Conservation (phyloP, 192 early-diverging fungal genomes). For the Coemansia sp. region DNA sequence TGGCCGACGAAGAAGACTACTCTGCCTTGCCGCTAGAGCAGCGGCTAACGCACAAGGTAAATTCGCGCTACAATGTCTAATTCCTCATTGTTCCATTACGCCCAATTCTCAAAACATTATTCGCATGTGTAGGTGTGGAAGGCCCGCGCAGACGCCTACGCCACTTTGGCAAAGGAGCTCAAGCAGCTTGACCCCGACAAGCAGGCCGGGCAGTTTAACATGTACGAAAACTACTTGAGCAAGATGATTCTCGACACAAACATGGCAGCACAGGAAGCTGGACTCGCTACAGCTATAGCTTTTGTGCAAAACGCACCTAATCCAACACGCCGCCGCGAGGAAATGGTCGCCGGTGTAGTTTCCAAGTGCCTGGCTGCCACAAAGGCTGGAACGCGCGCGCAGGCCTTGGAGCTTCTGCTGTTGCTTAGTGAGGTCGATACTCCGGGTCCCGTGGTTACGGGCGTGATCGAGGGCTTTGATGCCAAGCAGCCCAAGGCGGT, state of each 20-base stretch:
- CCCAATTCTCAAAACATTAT: constrained; percentile 6
- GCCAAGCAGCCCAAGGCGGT: constrained; percentile 94
- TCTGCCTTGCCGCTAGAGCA: constrained; percentile 74
- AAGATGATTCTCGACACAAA: constrained; percentile 88
- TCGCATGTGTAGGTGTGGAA: constrained; percentile 84
- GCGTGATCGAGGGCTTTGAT: constrained; percentile 72
- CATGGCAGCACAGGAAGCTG: constrained; percentile 88
- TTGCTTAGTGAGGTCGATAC: constrained; percentile 88
- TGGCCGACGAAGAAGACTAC: constrained; percentile 77
- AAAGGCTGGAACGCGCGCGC: constrained; percentile 77
- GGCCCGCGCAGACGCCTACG: constrained; percentile 83
- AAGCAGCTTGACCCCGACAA: constrained; percentile 63
- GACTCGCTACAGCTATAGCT: constrained; percentile 71
- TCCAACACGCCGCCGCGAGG: constrained; percentile 68
- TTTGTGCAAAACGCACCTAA: constrained; percentile 83
- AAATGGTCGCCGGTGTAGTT: constrained; percentile 74
- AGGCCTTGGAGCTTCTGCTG: constrained; percentile 78
- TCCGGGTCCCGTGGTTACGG: constrained; percentile 82
- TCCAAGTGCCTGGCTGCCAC: constrained; percentile 87
- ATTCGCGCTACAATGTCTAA: neutral
- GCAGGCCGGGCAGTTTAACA: constrained; percentile 66
- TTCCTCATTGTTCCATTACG: neutral
- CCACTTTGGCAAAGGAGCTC: constrained; percentile 74
- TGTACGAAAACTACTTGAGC: constrained; percentile 72
- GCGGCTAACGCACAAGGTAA: constrained; percentile 82